Evolutionary conservation across 2,329 filamentous ascomycete genomes (phyloP), one percentile per base, ranked within the genome.

Genomic region (Cytospora piceicola): DNA sequence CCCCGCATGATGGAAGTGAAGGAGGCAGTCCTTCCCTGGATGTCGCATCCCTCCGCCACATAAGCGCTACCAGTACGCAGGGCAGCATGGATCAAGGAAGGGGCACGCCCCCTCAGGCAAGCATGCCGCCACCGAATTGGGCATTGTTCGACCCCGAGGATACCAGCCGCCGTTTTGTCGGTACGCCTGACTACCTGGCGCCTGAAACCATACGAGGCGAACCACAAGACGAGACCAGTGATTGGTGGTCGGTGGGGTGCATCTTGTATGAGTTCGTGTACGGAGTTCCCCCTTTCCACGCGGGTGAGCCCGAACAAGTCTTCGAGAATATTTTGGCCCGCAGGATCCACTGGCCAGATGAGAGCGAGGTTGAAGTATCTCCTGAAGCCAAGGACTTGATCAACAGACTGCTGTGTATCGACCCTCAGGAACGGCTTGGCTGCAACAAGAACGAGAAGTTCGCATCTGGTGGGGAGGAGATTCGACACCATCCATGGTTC

Each of bases 181-280:
- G 95, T 36, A 99, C 95, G 0, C 95, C 95, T 0, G 95, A 99
- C 76, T 99, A 99, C 75, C 85, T 99, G 17, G 95, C 95, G 0
- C 95, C 95, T 0, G 96, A 99, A 75, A 99, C 96, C 0, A 96
- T 99, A 74, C 94, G 93, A 70, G 95, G 96, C 58, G 89, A 93
- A 70, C 93, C 94, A 1, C 95, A 99, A 77, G 95, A 99, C 73
- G 94, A 98, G 77, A 95, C 94, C 71, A 98, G 95, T 75, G 95
- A 99, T 87, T 99, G 95, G 95, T 99, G 95, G 95, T 98, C 95
- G 27, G 85, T 99, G n/a, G 95, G 95, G 0, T 99, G 96, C 76
- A 98, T 99, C 71, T 81, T 98, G 77, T 99, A 97, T 73, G 95
- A 99, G 73, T 97, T 97, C 70, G 81, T 99, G 2, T 98, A 92